Conservation (phyloP, 2,329 filamentous ascomycete genomes). For the Bisporella sp. region DNA sequence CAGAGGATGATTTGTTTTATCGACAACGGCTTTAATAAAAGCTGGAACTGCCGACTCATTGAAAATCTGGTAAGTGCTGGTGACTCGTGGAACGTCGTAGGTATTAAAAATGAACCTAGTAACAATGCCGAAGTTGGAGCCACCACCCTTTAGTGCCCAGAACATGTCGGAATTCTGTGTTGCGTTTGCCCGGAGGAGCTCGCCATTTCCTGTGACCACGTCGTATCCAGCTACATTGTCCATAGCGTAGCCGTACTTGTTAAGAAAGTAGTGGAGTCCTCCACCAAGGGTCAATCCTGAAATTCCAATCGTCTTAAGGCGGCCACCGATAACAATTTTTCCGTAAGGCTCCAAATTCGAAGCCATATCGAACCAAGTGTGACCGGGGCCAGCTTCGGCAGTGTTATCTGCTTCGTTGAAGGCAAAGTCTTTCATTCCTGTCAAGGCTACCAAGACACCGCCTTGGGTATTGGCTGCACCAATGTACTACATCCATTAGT, state of each 20-base stretch:
- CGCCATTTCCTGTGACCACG: conserved; percentile 19
- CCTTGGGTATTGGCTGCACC: conserved; percentile 5
- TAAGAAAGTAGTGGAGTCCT: conserved; percentile 20
- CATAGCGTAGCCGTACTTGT: conserved; percentile 37
- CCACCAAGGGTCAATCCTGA: conserved; percentile 35
- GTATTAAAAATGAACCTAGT: conserved; percentile 23
- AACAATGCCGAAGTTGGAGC: conserved; percentile 22
- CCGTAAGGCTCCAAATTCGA: conserved; percentile 1
- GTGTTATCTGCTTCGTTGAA: not conserved
- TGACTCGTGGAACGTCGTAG: conserved; percentile 5
- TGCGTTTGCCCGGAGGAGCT: conserved; percentile 5
- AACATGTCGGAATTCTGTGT: conserved; percentile 9
- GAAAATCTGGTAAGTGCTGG: not conserved
- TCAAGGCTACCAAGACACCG: conserved; percentile 5
- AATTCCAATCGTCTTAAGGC: conserved; percentile 40
- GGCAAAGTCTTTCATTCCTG: not conserved
- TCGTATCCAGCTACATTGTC: conserved; percentile 38
- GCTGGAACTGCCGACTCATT: not conserved
- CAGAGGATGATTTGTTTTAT: not conserved
- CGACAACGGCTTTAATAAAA: not conserved
- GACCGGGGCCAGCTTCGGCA: conserved; percentile 3
- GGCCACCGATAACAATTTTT: conserved; percentile 31
- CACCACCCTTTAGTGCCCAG: conserved; percentile 12
- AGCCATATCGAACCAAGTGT: conserved; percentile 3
- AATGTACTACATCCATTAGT: not conserved